Conservation (phyloP, 164 flowering plant species). For the Stephania cephalantha region DNA sequence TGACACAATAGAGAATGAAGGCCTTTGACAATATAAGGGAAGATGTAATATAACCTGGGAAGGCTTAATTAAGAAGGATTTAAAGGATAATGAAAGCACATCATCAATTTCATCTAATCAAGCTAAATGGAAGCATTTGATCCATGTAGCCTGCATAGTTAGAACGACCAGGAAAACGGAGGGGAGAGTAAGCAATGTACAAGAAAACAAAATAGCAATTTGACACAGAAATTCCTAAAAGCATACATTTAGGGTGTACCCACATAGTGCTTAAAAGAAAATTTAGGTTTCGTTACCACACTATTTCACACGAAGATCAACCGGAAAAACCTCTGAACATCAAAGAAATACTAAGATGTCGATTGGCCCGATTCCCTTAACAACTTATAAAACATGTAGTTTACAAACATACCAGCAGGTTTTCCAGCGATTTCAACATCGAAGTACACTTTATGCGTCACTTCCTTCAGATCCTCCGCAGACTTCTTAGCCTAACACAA, state of each 20-base stretch:
- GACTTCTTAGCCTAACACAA: slow-evolving; percentile 49
- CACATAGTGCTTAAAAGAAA: background rate
- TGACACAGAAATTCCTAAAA: background rate
- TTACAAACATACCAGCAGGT: slow-evolving; percentile 57
- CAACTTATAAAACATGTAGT: background rate
- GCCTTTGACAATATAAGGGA: too few species aligned
- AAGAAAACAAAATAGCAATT: background rate
- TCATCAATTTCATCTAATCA: too few species aligned
- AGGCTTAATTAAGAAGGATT: too few species aligned
- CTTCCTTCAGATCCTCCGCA: slow-evolving; percentile 48
- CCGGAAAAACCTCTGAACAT: too few species aligned
- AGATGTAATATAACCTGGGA: too few species aligned
- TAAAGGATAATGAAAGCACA: too few species aligned
- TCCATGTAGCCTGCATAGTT: too few species aligned
- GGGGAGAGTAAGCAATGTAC: background rate
- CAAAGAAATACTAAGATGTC: background rate
- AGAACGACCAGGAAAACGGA: background rate
- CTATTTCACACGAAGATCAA: background rate
- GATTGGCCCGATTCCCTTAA: background rate
- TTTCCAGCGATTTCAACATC: slow-evolving; percentile 85
- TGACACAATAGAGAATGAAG: too few species aligned
- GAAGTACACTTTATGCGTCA: slow-evolving; percentile 79
- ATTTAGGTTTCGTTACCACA: background rate
- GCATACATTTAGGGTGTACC: background rate
- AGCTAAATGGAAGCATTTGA: too few species aligned